These are phyloP conservation scores for Alternaria triticina DNA, from an alignment of 2,329 filamentous ascomycete genomes.

Conservation along the genomic window DNA sequence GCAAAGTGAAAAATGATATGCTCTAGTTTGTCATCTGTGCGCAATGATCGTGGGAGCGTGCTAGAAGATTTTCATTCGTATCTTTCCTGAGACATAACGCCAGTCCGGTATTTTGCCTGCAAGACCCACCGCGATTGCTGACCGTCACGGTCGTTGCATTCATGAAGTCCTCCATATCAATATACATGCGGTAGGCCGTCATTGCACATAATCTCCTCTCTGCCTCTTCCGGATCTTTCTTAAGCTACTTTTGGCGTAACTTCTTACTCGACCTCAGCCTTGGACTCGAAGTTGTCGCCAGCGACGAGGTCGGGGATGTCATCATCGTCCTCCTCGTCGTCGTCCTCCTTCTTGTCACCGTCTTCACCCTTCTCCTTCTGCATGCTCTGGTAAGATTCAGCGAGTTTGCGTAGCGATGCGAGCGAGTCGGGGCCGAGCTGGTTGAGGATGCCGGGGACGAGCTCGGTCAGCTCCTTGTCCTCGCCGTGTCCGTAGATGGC, in stretches of 20 bases:
- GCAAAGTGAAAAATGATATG: not conserved
- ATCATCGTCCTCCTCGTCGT: slow-evolving; percentile 68
- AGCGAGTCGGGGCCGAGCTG: slow-evolving; percentile 98
- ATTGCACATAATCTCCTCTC: slow-evolving; percentile 25
- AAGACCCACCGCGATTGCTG: slow-evolving; percentile 39
- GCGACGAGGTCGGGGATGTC: slow-evolving; percentile 97
- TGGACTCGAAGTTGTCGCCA: slow-evolving; percentile 97
- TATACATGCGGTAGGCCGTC: slow-evolving; percentile 31
- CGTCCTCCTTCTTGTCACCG: slow-evolving; percentile 70
- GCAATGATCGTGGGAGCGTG: slow-evolving; percentile 18
- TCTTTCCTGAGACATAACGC: slow-evolving; percentile 42
- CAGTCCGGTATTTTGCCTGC: slow-evolving; percentile 40
- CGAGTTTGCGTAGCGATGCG: slow-evolving; percentile 95
- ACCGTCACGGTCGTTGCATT: slow-evolving; percentile 21
- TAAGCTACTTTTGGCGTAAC: slow-evolving; percentile 12
- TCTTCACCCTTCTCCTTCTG: slow-evolving; percentile 88
- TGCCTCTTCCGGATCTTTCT: slow-evolving; percentile 24
- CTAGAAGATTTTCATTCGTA: slow-evolving; percentile 47
- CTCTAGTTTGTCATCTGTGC: not conserved
- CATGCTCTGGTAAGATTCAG: slow-evolving; percentile 99
- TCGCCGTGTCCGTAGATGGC: slow-evolving; percentile 98
- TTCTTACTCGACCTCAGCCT: slow-evolving; percentile 78
- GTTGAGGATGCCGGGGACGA: slow-evolving; percentile 99
- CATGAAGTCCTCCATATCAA: slow-evolving; percentile 29
- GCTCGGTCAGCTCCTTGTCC: slow-evolving; percentile 99